Conservation (phyloP, 2,329 filamentous ascomycete genomes). For the Colletotrichum lupini region DNA sequence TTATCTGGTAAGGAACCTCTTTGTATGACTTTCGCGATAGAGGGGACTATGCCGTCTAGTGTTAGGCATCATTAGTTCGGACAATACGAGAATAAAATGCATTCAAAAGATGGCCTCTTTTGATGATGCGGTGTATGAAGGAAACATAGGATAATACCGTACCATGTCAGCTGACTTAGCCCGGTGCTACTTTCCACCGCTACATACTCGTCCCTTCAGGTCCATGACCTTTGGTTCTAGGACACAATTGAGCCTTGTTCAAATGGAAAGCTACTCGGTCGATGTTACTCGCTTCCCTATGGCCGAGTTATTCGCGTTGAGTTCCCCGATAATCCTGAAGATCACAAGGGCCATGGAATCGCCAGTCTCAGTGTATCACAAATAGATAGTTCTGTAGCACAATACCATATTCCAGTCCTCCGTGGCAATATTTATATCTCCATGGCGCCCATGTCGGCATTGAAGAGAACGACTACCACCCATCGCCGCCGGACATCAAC, state of each 20-base stretch:
- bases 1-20: conserved; percentile 1
- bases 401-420: background rate
- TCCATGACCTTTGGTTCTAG: background rate
- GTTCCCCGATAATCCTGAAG: background rate
- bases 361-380: background rate
- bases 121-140: too few species aligned
- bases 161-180: background rate
- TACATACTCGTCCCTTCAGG: background rate
- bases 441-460: background rate
- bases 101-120: background rate
- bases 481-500: background rate
- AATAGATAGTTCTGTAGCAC: background rate
- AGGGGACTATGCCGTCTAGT: conserved; percentile 2
- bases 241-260: background rate
- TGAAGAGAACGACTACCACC: background rate
- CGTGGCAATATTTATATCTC: background rate
- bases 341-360: background rate
- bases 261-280: too few species aligned
- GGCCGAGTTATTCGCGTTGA: background rate
- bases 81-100: conserved; percentile 13
- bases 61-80: conserved; percentile 8
- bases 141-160: background rate
- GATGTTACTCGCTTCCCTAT: too few species aligned
- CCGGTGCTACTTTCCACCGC: background rate
- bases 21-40: conserved; percentile 13